Evolutionary conservation across 2,329 filamentous ascomycete genomes (phyloP), one percentile per base, ranked within the genome.

Genomic region (Cladosporium sp.): DNA sequence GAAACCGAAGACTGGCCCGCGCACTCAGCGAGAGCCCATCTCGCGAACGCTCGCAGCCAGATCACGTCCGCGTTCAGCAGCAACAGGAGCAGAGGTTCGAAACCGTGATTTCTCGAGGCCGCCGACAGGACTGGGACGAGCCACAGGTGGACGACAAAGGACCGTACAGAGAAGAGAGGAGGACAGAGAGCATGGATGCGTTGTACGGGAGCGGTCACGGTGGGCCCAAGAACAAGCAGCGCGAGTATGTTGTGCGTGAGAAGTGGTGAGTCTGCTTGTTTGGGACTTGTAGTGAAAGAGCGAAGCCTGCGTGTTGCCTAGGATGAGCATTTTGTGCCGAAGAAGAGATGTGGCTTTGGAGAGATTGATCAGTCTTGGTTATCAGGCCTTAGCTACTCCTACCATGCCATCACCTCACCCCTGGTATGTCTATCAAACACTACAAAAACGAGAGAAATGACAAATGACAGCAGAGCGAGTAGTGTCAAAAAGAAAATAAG

Each of bases 1-100:
- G 14, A 46, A 50, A 58, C 44, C 53, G 62, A 28, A 65, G 67
- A 12, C 66, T 72, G 21, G 65, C 63, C 35, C 65, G 64, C 14
- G 69, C 70, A 5, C 58, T 71, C 26, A 75, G 73, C 65, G 73
- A 75, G 65, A 75, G 73, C 63, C 74, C 74, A 11, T 74, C 73
- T 26, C 66, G 73, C 18, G 73, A 75, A 49, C 63, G 61, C 16
- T 37, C 69, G 21, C 28, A 53, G 18, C 53, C 21, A n/a, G 55
- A 57, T 26, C 50, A 46, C 18, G 37, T 65, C 29, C 46, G 44
- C 21, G 16, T 31, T 23, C 29, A 57, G 31, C 33, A 57, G 55
- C 23, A 65, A 33, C 55, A 37, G 29, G 62, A 67, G 40, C 31
- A 28, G n/a, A 40, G 40, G n/a, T 26, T 62, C 1, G 49, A 62